Conservation (phyloP, 164 flowering plant species). For the Protea cynaroides region DNA sequence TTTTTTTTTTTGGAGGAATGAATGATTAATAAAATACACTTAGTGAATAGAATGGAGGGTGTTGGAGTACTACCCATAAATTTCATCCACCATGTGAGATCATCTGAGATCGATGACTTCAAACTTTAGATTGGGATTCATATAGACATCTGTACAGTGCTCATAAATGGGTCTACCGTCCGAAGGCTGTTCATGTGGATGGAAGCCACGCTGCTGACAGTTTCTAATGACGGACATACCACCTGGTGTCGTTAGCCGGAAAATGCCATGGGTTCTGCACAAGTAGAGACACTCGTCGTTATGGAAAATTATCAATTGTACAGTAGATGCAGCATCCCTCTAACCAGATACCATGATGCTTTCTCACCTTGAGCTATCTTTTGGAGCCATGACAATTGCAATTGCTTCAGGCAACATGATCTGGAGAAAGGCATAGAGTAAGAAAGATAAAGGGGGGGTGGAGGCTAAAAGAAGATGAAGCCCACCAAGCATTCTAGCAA, state of each 20-base stretch:
- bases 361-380: conserved; percentile 53
- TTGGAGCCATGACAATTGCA: conserved; percentile 98
- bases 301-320: background rate
- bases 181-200: conserved; percentile 69
- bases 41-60: conserved; percentile 1
- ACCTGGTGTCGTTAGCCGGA: conserved; percentile 76
- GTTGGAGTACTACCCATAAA: too few species aligned
- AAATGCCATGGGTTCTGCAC: conserved; percentile 81
- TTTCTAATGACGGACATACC: conserved; percentile 81
- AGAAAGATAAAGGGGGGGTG: background rate
- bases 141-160: conserved; percentile 85
- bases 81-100: conserved; percentile 9
- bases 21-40: background rate
- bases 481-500: background rate
- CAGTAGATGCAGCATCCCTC: background rate
- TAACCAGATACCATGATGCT: background rate
- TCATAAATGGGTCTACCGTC: conserved; percentile 90
- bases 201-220: conserved; percentile 89
- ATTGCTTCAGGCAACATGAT: conserved; percentile 96
- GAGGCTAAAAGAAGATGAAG: background rate
- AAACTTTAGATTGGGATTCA: conserved; percentile 65
- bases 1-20: background rate
- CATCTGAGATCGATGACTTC: conserved; percentile 90
- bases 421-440: conserved; percentile 25
- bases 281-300: background rate